These are phyloP conservation scores for Cutaneotrichosporon cavernicola DNA, from an alignment of 1,284 basidiomycete species.

Conservation along the genomic window DNA sequence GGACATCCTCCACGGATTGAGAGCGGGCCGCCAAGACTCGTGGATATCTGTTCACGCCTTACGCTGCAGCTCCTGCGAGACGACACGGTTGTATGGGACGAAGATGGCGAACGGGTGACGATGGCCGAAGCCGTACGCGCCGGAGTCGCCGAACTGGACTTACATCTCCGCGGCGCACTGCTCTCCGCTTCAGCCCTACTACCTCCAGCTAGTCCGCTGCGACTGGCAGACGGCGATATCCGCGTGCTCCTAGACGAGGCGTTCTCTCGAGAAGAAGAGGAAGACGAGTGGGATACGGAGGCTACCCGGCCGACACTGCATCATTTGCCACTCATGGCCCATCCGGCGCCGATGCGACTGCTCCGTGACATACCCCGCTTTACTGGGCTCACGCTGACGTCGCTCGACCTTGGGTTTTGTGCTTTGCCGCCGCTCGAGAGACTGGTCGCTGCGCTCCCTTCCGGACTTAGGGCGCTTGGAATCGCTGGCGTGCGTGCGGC, in stretches of 20 bases:
- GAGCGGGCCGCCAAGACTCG: constrained; percentile 20
- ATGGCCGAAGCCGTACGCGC: constrained; percentile 33
- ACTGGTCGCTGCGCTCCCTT: constrained; percentile 32
- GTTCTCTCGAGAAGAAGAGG: constrained; percentile 2
- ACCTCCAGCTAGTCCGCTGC: constrained; percentile 15
- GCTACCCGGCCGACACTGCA: constrained; percentile 18
- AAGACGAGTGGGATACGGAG: constrained; percentile 30
- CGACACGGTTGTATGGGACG: constrained; percentile 20
- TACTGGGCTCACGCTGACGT: constrained; percentile 28
- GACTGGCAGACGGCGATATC: constrained; percentile 30
- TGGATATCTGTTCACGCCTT: constrained; percentile 30
- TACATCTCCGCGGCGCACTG: constrained; percentile 33
- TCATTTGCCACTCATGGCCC: constrained; percentile 34
- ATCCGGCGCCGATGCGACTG: constrained; percentile 31
- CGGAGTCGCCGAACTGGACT: constrained; percentile 33
- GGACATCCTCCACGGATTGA: background rate
- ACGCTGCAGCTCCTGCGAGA: constrained; percentile 35
- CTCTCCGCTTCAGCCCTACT: constrained; percentile 26
- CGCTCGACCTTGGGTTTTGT: constrained; percentile 39
- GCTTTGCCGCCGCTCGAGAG: constrained; percentile 32
- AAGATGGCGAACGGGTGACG: constrained; percentile 18
- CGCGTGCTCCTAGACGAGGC: constrained; percentile 25
- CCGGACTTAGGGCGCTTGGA: constrained; percentile 31
- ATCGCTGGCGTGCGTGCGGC: constrained; percentile 28
- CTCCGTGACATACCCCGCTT: constrained; percentile 27